phyloP scores from a whole-genome alignment of 306 rosid species.

The Cucumis cinereus region DNA sequence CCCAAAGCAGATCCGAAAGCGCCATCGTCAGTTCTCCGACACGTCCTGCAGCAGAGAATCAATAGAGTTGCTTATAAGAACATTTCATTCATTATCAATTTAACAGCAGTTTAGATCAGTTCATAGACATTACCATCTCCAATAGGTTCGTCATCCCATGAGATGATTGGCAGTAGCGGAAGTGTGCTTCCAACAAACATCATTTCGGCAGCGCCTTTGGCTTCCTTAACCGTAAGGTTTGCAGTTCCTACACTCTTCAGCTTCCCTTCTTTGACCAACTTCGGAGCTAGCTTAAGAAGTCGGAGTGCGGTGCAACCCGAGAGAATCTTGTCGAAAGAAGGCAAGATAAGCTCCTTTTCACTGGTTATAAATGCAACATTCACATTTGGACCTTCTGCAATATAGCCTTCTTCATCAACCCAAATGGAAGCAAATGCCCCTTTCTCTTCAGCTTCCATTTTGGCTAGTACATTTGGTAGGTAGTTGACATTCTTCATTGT shows the following conservation, averaged over 20 bases:
- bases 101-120: neutral
- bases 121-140: constrained; percentile 43
- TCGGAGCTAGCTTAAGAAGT: constrained; percentile 61
- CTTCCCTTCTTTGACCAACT: constrained; percentile 47
- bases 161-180: constrained; percentile 67
- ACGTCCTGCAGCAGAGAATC: constrained; percentile 29
- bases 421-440: constrained; percentile 71
- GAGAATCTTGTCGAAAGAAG: constrained; percentile 55
- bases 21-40: constrained; percentile 77
- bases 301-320: constrained; percentile 69
- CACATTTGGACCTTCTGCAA: constrained; percentile 96
- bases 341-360: constrained; percentile 76
- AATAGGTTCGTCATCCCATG: constrained; percentile 68
- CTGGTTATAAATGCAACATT: constrained; percentile 71
- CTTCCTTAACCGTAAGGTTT: constrained; percentile 49
- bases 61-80: neutral
- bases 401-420: constrained; percentile 72
- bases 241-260: constrained; percentile 34
- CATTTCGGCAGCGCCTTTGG: constrained; percentile 63
- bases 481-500: constrained; percentile 79
- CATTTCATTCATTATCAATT: neutral
- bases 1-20: constrained; percentile 65
- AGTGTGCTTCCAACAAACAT: constrained; percentile 90
- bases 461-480: constrained; percentile 73
- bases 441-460: constrained; percentile 78